phyloP scores from a whole-genome alignment of 345 rosid genomes.

The Eucalyptus cloeziana region DNA sequence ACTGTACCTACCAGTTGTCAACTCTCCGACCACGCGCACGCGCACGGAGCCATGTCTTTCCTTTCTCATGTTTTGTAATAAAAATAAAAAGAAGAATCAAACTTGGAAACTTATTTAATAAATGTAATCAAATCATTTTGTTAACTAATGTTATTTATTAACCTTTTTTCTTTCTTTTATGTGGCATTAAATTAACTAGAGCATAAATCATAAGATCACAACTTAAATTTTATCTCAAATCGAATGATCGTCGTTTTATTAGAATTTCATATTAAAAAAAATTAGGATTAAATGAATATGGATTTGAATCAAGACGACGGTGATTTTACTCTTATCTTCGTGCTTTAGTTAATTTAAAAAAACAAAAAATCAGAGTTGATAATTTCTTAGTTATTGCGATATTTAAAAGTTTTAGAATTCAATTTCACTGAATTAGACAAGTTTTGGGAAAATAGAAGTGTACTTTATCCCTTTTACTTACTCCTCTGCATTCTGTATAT shows the following conservation, averaged over 20 bases:
- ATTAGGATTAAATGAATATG: background rate
- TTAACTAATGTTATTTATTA: background rate
- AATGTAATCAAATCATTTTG: background rate
- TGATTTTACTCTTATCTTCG: background rate
- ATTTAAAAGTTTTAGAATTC: background rate
- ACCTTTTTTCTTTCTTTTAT: rapidly evolving
- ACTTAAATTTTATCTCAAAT: background rate
- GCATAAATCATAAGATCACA: background rate
- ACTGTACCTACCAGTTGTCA: background rate
- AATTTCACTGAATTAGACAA: background rate
- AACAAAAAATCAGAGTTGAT: background rate
- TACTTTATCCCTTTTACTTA: background rate
- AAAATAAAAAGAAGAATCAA: background rate
- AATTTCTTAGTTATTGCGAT: background rate
- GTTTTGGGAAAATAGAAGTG: background rate
- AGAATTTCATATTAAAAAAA: too few relatives aligned
- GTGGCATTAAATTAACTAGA: background rate
- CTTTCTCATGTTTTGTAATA: background rate
- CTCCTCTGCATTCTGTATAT: too few relatives aligned
- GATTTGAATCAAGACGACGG: background rate
- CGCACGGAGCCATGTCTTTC: background rate
- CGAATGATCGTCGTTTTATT: rapidly evolving
- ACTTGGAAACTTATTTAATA: background rate
- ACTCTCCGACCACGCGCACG: background rate
- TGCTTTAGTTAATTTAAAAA: background rate